phyloP scores from a whole-genome alignment of 2,329 filamentous ascomycete genomes.

The Xylaria sp. region DNA sequence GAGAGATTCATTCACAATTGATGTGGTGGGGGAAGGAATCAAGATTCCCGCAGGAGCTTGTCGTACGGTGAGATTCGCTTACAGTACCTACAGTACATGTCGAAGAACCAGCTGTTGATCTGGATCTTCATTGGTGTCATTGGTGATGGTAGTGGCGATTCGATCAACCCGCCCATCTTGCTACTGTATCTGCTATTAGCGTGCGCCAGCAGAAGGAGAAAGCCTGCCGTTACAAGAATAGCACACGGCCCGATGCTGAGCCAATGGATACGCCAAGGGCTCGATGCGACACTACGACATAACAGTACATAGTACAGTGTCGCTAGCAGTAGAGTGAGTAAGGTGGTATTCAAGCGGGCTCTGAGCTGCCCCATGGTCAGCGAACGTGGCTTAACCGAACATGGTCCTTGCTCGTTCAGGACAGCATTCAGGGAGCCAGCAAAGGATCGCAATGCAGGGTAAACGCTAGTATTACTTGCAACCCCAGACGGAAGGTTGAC shows the following conservation, averaged over 20 bases:
- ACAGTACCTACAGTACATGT: conserved; percentile 12
- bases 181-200: background rate
- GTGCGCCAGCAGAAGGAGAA: background rate
- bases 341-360: conserved; percentile 26
- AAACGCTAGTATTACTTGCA: background rate
- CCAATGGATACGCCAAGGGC: conserved; percentile 23
- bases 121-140: conserved; percentile 22
- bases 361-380: conserved; percentile 15
- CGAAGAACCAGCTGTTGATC: background rate
- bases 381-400: conserved; percentile 31
- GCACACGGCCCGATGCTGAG: conserved; percentile 21
- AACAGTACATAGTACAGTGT: background rate
- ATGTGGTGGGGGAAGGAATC: conserved; percentile 4
- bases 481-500: conserved; percentile 27
- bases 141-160: conserved; percentile 20
- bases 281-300: conserved; percentile 9
- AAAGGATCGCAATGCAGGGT: conserved; percentile 29
- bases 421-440: background rate
- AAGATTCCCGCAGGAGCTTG: conserved; percentile 17
- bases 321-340: background rate
- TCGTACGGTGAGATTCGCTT: conserved; percentile 17
- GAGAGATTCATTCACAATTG: conserved; percentile 4
- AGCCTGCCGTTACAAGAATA: conserved; percentile 29
- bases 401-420: conserved; percentile 18
- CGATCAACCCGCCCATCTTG: conserved; percentile 7